Evolutionary conservation across 768 basidiomycete species (phyloP).

Genomic region (Pleurotus salmoneostramineus): DNA sequence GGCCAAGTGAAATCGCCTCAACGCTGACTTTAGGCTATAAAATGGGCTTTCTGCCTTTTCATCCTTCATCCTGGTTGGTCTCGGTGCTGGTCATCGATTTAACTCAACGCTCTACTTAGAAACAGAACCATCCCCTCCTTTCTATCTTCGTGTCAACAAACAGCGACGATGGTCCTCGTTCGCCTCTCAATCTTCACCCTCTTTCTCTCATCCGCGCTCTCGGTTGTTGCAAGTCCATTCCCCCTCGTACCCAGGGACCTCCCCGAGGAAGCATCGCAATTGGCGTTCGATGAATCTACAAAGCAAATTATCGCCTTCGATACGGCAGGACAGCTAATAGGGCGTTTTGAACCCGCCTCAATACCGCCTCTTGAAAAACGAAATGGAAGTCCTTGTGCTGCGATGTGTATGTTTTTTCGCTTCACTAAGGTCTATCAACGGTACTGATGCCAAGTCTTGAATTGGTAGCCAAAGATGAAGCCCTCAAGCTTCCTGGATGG

Average conservation of each 20-base stretch:
- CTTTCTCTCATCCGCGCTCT: neutral
- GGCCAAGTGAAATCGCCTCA: too few relatives aligned
- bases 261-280: neutral
- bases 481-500: conserved; percentile 4
- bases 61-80: neutral
- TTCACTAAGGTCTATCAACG: neutral
- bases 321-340: neutral
- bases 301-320: neutral
- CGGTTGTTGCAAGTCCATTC: neutral
- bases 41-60: too few relatives aligned
- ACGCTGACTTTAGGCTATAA: too few relatives aligned
- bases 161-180: neutral
- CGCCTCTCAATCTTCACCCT: neutral
- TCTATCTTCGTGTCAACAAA: neutral
- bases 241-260: neutral
- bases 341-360: neutral
- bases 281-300: neutral
- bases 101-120: neutral
- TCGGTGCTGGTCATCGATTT: neutral
- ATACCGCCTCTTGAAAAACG: neutral
- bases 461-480: neutral
- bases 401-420: neutral
- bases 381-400: neutral
- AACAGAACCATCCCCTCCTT: neutral
- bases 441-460: neutral